Percentiles rank a stretch among this genome's conserved stretches.
These are phyloP conservation scores for Globisporangium sylvaticum DNA, from an alignment of 352 stramenopile genomes.

Conservation along the genomic window DNA sequence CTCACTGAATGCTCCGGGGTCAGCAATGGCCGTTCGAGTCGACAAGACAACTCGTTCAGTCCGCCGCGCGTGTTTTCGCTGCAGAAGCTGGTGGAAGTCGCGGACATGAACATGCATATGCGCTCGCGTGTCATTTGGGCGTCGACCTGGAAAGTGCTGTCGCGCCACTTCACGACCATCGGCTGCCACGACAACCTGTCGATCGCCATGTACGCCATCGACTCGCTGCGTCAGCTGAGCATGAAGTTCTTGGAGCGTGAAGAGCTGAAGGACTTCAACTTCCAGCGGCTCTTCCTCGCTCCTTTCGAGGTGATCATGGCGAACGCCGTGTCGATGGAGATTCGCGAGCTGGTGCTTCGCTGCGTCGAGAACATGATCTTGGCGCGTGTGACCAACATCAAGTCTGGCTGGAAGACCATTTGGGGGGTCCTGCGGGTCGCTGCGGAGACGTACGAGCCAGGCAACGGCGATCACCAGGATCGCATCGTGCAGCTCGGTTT, in stretches of 20 bases:
- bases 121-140: conserved; percentile 96
- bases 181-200: conserved; percentile 95
- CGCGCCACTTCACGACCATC: conserved; percentile 96
- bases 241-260: conserved; percentile 99
- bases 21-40: conserved; percentile 37
- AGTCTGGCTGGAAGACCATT: conserved; percentile 93
- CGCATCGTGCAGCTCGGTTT: conserved; percentile 84
- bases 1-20: conserved; percentile 85
- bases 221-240: conserved; percentile 98
- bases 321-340: conserved; percentile 75
- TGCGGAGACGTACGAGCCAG: conserved; percentile 75
- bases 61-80: conserved; percentile 97
- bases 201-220: conserved; percentile 98
- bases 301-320: conserved; percentile 96
- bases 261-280: conserved; percentile 98
- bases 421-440: conserved; percentile 90
- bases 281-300: conserved; percentile 97
- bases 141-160: conserved; percentile 97
- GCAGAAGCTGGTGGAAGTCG: conserved; percentile 99
- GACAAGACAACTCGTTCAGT: conserved; percentile 28
- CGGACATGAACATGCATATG: conserved; percentile 99
- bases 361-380: conserved; percentile 92
- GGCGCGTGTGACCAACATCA: conserved; percentile 83
- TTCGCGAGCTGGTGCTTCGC: conserved; percentile 88
- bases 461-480: conserved; percentile 44